Percentiles rank a stretch among this genome's conserved stretches.
phyloP scores from a whole-genome alignment of 257 asterid species.

The Coffea eugenioides region DNA sequence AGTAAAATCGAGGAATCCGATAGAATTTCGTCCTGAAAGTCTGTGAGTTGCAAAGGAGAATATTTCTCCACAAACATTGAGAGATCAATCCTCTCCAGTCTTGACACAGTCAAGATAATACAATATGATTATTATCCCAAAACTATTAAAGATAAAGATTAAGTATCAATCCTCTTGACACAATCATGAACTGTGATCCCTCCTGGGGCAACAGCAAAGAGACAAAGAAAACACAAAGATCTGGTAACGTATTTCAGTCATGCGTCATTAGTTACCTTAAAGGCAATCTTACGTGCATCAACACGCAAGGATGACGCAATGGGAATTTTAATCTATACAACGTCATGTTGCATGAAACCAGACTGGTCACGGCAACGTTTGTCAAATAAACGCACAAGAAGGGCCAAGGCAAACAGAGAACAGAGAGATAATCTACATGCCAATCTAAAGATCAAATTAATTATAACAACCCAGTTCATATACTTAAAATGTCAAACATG shows the following conservation, averaged over 20 bases:
- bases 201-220: neutral
- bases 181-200: neutral
- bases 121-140: neutral
- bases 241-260: neutral
- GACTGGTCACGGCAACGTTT: neutral
- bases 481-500: neutral
- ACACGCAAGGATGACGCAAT: neutral
- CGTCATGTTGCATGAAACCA: neutral
- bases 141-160: neutral
- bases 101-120: neutral
- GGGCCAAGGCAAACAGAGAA: neutral
- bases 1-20: neutral
- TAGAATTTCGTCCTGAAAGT: neutral
- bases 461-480: neutral
- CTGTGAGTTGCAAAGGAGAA: neutral
- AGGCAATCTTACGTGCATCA: neutral
- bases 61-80: neutral
- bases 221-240: neutral
- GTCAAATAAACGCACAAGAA: too few species aligned
- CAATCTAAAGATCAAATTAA: neutral
- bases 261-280: neutral
- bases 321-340: neutral
- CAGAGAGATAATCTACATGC: too few species aligned
- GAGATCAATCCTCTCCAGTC: neutral
- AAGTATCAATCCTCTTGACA: neutral